phyloP scores from a whole-genome alignment of 345 rosid species.

The Pugionium dolabratum region DNA sequence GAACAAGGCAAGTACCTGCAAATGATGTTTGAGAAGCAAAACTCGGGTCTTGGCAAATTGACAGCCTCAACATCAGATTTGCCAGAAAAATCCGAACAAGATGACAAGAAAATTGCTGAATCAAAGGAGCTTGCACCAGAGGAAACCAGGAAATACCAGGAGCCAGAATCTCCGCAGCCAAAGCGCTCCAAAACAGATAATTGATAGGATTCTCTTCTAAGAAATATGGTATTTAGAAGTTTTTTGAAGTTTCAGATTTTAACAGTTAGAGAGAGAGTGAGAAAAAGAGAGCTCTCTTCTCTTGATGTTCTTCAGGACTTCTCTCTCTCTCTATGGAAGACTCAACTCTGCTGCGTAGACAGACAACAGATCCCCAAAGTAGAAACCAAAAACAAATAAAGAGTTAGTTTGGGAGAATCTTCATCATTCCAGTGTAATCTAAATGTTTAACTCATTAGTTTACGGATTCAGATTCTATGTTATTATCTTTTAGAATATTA shows the following conservation, averaged over 20 bases:
- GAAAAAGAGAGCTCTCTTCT: slow-evolving; percentile 16
- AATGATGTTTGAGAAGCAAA: slow-evolving; percentile 96
- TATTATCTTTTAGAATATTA: slow-evolving; percentile 13
- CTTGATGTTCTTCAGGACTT: slow-evolving; percentile 15
- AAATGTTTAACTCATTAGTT: slow-evolving; percentile 34
- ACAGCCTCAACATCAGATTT: slow-evolving; percentile 53
- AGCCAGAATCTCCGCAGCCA: slow-evolving; percentile 36
- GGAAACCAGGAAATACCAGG: slow-evolving; percentile 31
- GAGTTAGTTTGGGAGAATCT: slow-evolving; percentile 36
- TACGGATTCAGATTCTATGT: slow-evolving; percentile 17
- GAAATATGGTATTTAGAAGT: not conserved
- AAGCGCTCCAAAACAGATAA: slow-evolving; percentile 38
- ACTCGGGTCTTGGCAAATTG: slow-evolving; percentile 56
- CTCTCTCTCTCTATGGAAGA: slow-evolving; percentile 29
- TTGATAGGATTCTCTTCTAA: slow-evolving; percentile 21
- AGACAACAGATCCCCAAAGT: slow-evolving; percentile 35
- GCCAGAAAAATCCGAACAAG: slow-evolving; percentile 43
- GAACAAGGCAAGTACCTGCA: slow-evolving; percentile 95
- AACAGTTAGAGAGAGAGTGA: slow-evolving; percentile 20
- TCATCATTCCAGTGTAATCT: slow-evolving; percentile 37
- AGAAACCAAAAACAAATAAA: slow-evolving; percentile 30
- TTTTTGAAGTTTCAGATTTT: slow-evolving; percentile 27
- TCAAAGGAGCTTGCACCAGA: slow-evolving; percentile 29
- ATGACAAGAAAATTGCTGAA: slow-evolving; percentile 40
- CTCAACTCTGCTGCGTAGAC: slow-evolving; percentile 37